A percentile compares a stretch with the other conserved stretches of the same genome.
phyloP scores from a whole-genome alignment of 2,329 filamentous ascomycete species.

The Aspergillus awamori region DNA sequence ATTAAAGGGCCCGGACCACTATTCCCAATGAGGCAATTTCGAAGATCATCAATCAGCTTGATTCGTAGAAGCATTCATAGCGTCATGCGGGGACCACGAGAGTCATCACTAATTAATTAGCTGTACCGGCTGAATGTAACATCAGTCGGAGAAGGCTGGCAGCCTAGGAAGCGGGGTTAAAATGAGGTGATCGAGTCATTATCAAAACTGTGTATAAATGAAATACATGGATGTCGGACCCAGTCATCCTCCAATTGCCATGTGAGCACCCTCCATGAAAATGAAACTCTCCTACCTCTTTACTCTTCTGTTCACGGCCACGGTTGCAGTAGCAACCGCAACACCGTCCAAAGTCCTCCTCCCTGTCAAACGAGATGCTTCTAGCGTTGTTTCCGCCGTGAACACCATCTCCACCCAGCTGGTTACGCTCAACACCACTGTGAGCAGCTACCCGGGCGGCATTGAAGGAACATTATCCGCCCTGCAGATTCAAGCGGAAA shows the following conservation, averaged over 20 bases:
- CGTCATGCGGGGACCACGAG: not conserved
- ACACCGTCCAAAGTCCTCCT: conserved; percentile 3
- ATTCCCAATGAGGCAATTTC: not conserved
- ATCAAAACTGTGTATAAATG: not conserved
- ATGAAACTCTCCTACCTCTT: conserved; percentile 4
- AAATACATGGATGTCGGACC: no score
- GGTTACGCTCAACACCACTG: conserved; percentile 20
- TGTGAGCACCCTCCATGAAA: not conserved
- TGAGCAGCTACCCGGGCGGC: conserved; percentile 22
- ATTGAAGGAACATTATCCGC: conserved; percentile 18
- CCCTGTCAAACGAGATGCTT: conserved; percentile 18
- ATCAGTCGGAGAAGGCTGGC: not conserved
- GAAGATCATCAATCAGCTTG: not conserved
- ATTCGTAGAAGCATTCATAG: not conserved
- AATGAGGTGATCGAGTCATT: not conserved
- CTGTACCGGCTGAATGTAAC: not conserved
- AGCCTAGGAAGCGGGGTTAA: not conserved
- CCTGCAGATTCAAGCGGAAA: conserved; percentile 22
- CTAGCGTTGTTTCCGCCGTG: conserved; percentile 21
- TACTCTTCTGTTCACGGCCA: conserved; percentile 11
- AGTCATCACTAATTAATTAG: not conserved
- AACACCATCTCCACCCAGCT: conserved; percentile 16
- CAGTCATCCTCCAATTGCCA: no score
- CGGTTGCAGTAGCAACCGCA: conserved; percentile 9
- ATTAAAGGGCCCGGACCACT: not conserved